Conservation (phyloP, 83 land plant species). For the Larix sibirica region DNA sequence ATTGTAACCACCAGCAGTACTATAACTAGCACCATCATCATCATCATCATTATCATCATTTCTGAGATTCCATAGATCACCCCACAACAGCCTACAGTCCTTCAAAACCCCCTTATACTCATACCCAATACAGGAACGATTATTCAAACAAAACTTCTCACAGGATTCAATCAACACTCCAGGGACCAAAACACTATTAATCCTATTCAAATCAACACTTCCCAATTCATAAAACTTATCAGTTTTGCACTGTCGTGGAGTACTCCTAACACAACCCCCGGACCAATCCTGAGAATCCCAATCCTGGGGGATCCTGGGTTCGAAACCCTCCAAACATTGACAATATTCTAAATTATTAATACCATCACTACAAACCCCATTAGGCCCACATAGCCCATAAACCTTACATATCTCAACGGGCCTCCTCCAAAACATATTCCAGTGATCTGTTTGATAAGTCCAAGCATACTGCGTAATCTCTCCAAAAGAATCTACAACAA, state of each 20-base stretch:
- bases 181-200: neutral
- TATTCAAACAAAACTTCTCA: conserved; percentile 22
- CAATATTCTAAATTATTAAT: neutral
- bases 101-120: conserved; percentile 16
- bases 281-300: conserved; percentile 21
- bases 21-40: neutral
- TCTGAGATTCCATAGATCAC: conserved; percentile 26
- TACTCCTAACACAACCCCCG: conserved; percentile 29
- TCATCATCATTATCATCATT: neutral
- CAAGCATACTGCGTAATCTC: conserved; percentile 18
- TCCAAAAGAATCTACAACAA: conserved; percentile 15
- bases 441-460: neutral
- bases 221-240: conserved; percentile 3
- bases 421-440: conserved; percentile 20
- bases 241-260: conserved; percentile 22
- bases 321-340: conserved; percentile 26
- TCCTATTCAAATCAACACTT: neutral
- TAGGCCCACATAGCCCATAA: conserved; percentile 27
- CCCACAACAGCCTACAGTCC: conserved; percentile 30
- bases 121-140: conserved; percentile 42
- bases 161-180: conserved; percentile 13
- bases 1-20: neutral
- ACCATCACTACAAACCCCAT: conserved; percentile 20
- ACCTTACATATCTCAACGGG: conserved; percentile 14
- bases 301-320: conserved; percentile 1